Percentiles rank a stretch among this genome's conserved stretches.
These are phyloP conservation scores for Moniliella sp. DNA, from an alignment of 1,284 basidiomycete genomes.

Conservation along the genomic window DNA sequence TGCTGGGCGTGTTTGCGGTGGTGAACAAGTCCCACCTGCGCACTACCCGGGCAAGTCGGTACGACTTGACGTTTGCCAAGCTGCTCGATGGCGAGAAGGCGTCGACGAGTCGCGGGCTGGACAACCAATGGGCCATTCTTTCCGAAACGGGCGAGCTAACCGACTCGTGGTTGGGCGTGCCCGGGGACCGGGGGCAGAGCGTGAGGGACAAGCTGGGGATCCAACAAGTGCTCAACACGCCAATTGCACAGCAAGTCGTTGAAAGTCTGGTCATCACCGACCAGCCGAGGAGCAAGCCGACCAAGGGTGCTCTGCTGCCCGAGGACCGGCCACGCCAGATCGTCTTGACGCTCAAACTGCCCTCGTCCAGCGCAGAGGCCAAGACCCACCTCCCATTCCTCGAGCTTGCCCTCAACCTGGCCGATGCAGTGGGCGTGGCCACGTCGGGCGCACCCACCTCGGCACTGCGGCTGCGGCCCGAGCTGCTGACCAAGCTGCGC, in stretches of 20 bases:
- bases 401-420: conserved; percentile 17
- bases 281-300: conserved; percentile 7
- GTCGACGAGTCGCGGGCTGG: conserved; percentile 12
- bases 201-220: conserved; percentile 18
- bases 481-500: conserved; percentile 13
- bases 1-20: conserved; percentile 22
- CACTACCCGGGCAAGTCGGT: conserved; percentile 13
- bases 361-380: conserved; percentile 7
- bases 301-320: not conserved
- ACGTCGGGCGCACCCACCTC: conserved; percentile 2
- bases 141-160: conserved; percentile 22
- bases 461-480: conserved; percentile 4
- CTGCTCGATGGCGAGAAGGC: conserved; percentile 12
- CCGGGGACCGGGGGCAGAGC: conserved; percentile 17
- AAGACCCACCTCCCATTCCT: conserved; percentile 11
- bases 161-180: conserved; percentile 23
- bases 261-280: conserved; percentile 26
- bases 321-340: conserved; percentile 14
- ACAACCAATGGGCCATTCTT: conserved; percentile 21
- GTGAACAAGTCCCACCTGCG: conserved; percentile 21
- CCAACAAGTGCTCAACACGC: conserved; percentile 9
- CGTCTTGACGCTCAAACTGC: conserved; percentile 16
- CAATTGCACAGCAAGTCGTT: conserved; percentile 11
- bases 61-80: conserved; percentile 25
- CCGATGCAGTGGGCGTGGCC: conserved; percentile 9